phyloP scores from a whole-genome alignment of 2,329 filamentous ascomycete species.

The Clarireedia homoeocarpa region DNA sequence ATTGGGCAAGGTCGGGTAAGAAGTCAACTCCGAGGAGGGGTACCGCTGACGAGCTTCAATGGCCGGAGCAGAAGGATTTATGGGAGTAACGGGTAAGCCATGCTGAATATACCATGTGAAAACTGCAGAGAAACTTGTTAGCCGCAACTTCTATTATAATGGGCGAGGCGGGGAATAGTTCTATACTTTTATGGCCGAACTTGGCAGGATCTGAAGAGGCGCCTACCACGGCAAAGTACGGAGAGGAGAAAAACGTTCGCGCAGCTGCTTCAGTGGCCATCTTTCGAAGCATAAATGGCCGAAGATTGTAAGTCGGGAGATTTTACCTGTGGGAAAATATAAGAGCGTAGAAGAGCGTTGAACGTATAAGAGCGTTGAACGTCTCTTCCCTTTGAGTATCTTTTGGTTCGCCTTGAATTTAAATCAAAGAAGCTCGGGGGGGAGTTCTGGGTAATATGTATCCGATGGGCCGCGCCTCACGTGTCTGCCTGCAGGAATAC shows the following conservation, averaged over 20 bases:
- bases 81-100: conserved; percentile 67
- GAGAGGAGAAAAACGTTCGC: conserved; percentile 70
- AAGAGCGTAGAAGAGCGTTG: not conserved
- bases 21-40: not conserved
- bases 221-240: conserved; percentile 80
- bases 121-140: conserved; percentile 43
- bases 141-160: not conserved
- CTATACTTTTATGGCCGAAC: conserved; percentile 76
- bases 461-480: too few species aligned
- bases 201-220: conserved; percentile 79
- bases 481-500: too few species aligned
- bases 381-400: too few species aligned
- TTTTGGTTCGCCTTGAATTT: too few species aligned
- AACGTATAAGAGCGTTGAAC: too few species aligned
- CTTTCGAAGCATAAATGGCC: conserved; percentile 15
- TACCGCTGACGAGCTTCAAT: conserved; percentile 49
- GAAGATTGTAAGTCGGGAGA: not conserved
- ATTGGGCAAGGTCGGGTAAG: conserved; percentile 42
- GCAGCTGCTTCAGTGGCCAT: conserved; percentile 65
- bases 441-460: too few species aligned
- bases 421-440: too few species aligned
- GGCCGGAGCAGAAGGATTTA: conserved; percentile 65
- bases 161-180: not conserved
- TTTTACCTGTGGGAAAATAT: not conserved
- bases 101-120: conserved; percentile 83